Evolutionary conservation across 768 basidiomycete species (phyloP).

Genomic region (Rhodocollybia butyracea): DNA sequence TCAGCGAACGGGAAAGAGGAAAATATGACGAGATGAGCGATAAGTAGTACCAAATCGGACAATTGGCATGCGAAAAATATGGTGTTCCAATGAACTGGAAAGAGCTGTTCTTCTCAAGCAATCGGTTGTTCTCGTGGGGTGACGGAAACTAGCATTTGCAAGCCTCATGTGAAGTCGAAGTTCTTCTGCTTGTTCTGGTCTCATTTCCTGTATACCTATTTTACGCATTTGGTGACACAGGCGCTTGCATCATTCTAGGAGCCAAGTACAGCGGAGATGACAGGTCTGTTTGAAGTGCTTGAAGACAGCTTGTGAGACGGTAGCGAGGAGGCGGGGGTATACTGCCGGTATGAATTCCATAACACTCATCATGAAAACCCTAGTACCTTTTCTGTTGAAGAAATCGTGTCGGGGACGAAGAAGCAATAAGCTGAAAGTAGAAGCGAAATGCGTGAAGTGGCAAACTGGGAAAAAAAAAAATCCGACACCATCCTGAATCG

Average conservation of each 20-base stretch:
- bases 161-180: conserved; percentile 28
- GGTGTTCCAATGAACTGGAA: conserved; percentile 78
- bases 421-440: too few relatives aligned
- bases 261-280: conserved; percentile 61
- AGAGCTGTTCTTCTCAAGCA: conserved; percentile 74
- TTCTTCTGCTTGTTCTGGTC: conserved; percentile 3
- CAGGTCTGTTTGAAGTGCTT: conserved; percentile 64
- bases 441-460: too few relatives aligned
- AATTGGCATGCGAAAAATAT: too few relatives aligned
- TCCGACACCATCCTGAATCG: too few relatives aligned
- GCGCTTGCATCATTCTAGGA: conserved; percentile 56
- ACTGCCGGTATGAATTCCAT: too few relatives aligned
- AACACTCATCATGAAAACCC: too few relatives aligned
- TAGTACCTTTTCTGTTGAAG: too few relatives aligned
- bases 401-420: too few relatives aligned
- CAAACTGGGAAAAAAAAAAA: too few relatives aligned
- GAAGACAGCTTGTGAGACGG: background rate
- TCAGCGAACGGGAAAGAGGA: too few relatives aligned
- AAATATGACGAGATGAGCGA: background rate
- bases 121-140: conserved; percentile 68
- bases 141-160: conserved; percentile 52
- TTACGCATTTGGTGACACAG: conserved; percentile 58
- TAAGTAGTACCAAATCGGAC: conserved; percentile 58
- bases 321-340: too few relatives aligned
- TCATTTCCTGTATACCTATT: too few relatives aligned